Base-by-base conservation (phyloP, 1,139 yeast species). In the Entelexis paramagnoliae region DNA sequence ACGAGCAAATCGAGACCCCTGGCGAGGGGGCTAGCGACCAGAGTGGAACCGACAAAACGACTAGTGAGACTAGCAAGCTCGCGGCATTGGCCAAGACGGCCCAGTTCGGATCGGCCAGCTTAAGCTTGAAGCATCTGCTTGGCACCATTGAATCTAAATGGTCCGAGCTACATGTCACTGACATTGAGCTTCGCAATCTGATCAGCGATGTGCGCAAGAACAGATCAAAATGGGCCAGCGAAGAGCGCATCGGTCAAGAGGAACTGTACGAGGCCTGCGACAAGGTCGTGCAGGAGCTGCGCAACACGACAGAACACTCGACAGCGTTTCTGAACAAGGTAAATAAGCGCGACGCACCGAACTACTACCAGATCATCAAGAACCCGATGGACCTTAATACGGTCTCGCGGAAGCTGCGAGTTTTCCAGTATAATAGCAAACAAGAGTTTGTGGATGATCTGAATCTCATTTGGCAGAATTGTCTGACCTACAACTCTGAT, bases 241-340 rank as follows among this genome's bases (percentile, higher is more conserved):
- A 91, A 64, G 96, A 89, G 55, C 76, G 86, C 56, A 81, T 91
- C 40, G 98, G 98, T 4, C 99, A 93, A 66, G 99, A 93, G 65
- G 99, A 93, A 65, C 73, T 93, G 17, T 93, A 91, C 63, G 98
- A 93, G 61, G 96, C 96, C 0, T 91, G 96, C 62, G 98, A 93
- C 63, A 89, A 87, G 63, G 98, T 91, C 1, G 91, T 89, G 0
- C 70, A 81, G 57, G 98, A 93, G 62, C 71, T 93, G 41, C 75
- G 98, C 63, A 87, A 93, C 11, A 87, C 83, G 60, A 91, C 98
- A 0, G 97, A 91, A 63, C 97, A 91, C 67, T 89, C 97, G 0
- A 88, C 97, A 0, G 96, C 97, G 0, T 93, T 93, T 63, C 73
- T 93, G 59, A 91, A 89, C 67, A 85, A 87, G 64, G 99, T 93